phyloP scores from a whole-genome alignment of 108 stramenopile species.

The Chaetoceros tenuissimus region DNA sequence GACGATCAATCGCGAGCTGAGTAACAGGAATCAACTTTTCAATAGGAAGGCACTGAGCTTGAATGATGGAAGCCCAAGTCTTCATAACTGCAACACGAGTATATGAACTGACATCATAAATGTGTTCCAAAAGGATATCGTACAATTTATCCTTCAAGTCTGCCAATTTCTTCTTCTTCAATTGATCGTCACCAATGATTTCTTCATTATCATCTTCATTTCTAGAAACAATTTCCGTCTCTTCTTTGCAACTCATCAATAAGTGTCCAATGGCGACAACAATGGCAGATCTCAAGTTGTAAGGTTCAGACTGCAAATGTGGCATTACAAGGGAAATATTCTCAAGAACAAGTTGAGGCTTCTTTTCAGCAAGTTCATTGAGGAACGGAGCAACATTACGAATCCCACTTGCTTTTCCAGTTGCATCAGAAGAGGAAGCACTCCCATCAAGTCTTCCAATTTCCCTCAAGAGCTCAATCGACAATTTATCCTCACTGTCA shows the following conservation, averaged over 20 bases:
- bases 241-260: conserved; percentile 35
- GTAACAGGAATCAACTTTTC: conserved; percentile 69
- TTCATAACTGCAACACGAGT: conserved; percentile 80
- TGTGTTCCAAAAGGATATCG: conserved; percentile 73
- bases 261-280: conserved; percentile 60
- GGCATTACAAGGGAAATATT: conserved; percentile 59
- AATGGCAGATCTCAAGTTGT: conserved; percentile 71
- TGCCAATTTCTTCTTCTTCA: conserved; percentile 16
- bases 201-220: conserved; percentile 13
- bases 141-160: conserved; percentile 40
- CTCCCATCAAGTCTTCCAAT: conserved; percentile 56
- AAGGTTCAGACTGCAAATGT: conserved; percentile 67
- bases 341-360: conserved; percentile 51
- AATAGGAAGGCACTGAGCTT: conserved; percentile 63
- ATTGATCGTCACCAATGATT: conserved; percentile 1
- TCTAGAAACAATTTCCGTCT: conserved; percentile 9
- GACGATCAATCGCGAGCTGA: conserved; percentile 71
- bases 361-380: conserved; percentile 43
- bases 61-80: conserved; percentile 57
- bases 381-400: conserved; percentile 75
- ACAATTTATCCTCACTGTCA: conserved; percentile 20
- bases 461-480: conserved; percentile 60
- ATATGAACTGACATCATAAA: conserved; percentile 73
- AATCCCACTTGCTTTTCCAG: conserved; percentile 64
- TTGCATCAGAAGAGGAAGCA: conserved; percentile 28